Evolutionary conservation across 1,284 basidiomycete species (phyloP).

Genomic region (Apiotrichum akiyoshidainum): DNA sequence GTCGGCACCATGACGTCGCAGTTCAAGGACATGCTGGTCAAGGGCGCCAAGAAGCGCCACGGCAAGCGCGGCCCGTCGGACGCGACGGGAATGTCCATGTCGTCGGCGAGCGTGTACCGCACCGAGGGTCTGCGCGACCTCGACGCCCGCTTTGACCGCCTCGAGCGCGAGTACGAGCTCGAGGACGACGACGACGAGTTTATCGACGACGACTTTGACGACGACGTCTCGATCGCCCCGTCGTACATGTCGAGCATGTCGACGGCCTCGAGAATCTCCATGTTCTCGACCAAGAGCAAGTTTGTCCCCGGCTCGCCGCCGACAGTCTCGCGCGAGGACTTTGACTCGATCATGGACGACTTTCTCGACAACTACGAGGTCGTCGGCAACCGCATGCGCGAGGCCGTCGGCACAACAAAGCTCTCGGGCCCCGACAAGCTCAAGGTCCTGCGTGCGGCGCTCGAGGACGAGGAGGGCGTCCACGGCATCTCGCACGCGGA

Average conservation of each 20-base stretch:
- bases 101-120: constrained; percentile 90
- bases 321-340: constrained; percentile 78
- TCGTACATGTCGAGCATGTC: constrained; percentile 38
- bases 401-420: constrained; percentile 60
- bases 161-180: constrained; percentile 72
- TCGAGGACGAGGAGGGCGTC: constrained; percentile 59
- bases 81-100: constrained; percentile 93
- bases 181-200: constrained; percentile 57
- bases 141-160: constrained; percentile 87
- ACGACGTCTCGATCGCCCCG: constrained; percentile 41
- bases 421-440: constrained; percentile 73
- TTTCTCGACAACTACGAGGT: constrained; percentile 92
- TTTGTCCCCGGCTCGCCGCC: constrained; percentile 52
- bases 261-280: constrained; percentile 16
- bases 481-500: constrained; percentile 54
- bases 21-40: constrained; percentile 58
- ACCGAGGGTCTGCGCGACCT: constrained; percentile 83
- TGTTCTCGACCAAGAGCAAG: constrained; percentile 10
- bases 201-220: constrained; percentile 51
- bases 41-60: constrained; percentile 70
- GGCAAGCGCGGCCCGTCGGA: constrained; percentile 66
- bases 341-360: constrained; percentile 86
- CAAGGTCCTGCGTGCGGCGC: constrained; percentile 69
- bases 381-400: constrained; percentile 76
- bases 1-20: constrained; percentile 66